Base-by-base conservation (phyloP, 2,329 filamentous ascomycete species). In the Fusarium anguioides region DNA sequence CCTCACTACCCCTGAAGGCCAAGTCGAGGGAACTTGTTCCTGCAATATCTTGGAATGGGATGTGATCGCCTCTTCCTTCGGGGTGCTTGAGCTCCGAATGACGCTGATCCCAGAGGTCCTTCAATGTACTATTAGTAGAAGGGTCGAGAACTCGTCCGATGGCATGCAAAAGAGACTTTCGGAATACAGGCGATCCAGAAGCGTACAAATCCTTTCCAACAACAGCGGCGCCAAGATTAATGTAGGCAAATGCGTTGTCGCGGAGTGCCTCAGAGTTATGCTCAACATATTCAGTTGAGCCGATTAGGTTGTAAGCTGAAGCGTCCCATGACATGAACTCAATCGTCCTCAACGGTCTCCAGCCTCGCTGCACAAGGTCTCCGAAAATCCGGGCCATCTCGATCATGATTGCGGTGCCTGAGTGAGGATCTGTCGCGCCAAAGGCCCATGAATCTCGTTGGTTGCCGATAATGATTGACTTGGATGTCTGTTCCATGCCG, bases 251-350 rank as follows among this genome's bases (percentile, higher is more conserved):
- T 0, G 87, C 95, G 71, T 96, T 86, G 18, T 86, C 81, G 39
- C 92, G 90, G 8, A 99, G 83, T 5, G 81, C 77, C 0, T 94
- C 89, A 26, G 93, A 83, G 69, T 95, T 90, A 44, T 91, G 90
- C 80, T 99, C 96, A 42, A 99, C 96, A 73, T 91, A 95, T 77
- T 99, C 96, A 3, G 96, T 98, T 12, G 93, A 97, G 10, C 96
- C 96, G 58, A 97, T 92, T 42, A 96, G 82, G 78, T 97, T 97
- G 81, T 97, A 98, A 78, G 95, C 93, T 70, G 91, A 91, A 6
- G 88, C 96, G 77, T 99, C 96, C 96, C 96, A 99, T 31, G 93
- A 97, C 74, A 94, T 94, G 77, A 99, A 98, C 76, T 97, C 92
- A 67, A 99, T 97, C 5, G 93, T 96, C n/a, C 96, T 90, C 17